phyloP scores from a whole-genome alignment of 2,329 filamentous ascomycete species.

The Aspergillus caelatus region DNA sequence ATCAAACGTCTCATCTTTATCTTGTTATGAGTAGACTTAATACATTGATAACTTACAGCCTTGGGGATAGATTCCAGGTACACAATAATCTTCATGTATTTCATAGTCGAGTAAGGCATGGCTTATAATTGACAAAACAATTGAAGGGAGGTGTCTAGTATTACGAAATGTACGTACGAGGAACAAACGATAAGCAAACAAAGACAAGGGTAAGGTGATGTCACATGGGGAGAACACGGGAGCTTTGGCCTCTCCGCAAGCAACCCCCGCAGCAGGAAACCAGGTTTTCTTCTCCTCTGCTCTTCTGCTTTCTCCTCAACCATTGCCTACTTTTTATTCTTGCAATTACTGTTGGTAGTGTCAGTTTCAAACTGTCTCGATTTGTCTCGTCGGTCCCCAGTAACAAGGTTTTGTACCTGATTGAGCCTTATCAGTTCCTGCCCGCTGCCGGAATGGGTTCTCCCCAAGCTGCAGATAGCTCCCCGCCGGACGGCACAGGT shows the following conservation, averaged over 20 bases:
- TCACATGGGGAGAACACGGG: neutral
- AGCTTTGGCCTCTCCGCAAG: conserved; percentile 4
- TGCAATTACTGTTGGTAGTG: neutral
- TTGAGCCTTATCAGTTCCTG: neutral
- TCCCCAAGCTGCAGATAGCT: neutral
- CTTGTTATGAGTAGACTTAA: neutral
- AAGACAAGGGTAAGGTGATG: conserved; percentile 7
- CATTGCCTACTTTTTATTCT: neutral
- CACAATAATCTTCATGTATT: neutral
- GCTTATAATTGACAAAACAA: neutral
- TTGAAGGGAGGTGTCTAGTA: neutral
- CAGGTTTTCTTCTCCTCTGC: neutral
- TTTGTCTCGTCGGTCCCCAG: neutral
- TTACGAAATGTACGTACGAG: neutral
- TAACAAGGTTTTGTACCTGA: neutral
- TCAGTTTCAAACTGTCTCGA: neutral
- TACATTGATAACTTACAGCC: neutral
- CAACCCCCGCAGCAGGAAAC: neutral
- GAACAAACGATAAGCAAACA: conserved; percentile 3
- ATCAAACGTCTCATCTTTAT: too few relatives aligned
- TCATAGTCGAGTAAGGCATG: neutral
- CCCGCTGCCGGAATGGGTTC: conserved; percentile 1
- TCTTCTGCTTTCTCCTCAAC: neutral
- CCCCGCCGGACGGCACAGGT: conserved; percentile 33
- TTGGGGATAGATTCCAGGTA: neutral